phyloP scores from a whole-genome alignment of 306 rosid species.

The Malus sylvestris region DNA sequence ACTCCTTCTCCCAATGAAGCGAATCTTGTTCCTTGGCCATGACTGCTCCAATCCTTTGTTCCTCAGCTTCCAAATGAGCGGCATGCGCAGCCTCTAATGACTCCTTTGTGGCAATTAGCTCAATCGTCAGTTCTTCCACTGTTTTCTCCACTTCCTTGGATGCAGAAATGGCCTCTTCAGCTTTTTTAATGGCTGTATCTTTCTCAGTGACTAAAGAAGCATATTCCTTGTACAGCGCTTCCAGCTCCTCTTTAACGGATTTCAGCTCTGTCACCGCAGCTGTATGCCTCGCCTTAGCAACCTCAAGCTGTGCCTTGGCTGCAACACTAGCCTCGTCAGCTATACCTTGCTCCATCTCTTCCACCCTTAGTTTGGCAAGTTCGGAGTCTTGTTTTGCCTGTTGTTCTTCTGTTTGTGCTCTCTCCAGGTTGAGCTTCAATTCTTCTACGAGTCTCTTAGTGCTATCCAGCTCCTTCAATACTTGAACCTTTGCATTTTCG shows the following conservation, averaged over 20 bases:
- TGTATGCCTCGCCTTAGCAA: constrained; percentile 79
- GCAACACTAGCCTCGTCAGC: constrained; percentile 96
- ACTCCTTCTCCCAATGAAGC: constrained; percentile 87
- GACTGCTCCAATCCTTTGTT: constrained; percentile 83
- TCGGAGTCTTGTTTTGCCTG: constrained; percentile 97
- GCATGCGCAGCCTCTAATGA: constrained; percentile 84
- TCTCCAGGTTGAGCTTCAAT: constrained; percentile 84
- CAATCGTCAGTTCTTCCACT: constrained; percentile 85
- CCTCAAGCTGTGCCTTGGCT: constrained; percentile 97
- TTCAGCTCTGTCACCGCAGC: constrained; percentile 73
- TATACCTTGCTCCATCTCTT: constrained; percentile 99
- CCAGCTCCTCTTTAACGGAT: constrained; percentile 79
- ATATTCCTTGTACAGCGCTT: constrained; percentile 53
- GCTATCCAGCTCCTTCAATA: constrained; percentile 71
- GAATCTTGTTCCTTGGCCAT: constrained; percentile 98
- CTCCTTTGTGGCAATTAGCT: constrained; percentile 82
- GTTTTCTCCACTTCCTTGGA: constrained; percentile 89
- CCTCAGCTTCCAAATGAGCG: constrained; percentile 93
- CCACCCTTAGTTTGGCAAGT: constrained; percentile 95
- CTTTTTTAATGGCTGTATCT: constrained; percentile 61
- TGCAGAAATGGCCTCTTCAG: constrained; percentile 77
- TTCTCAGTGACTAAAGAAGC: constrained; percentile 70
- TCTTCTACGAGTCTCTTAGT: constrained; percentile 89
- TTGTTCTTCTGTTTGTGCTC: constrained; percentile 90
- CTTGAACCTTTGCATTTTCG: constrained; percentile 48